These are phyloP conservation scores for Botrytis sinoallii DNA, from an alignment of 2,329 filamentous ascomycete genomes.

Conservation along the genomic window DNA sequence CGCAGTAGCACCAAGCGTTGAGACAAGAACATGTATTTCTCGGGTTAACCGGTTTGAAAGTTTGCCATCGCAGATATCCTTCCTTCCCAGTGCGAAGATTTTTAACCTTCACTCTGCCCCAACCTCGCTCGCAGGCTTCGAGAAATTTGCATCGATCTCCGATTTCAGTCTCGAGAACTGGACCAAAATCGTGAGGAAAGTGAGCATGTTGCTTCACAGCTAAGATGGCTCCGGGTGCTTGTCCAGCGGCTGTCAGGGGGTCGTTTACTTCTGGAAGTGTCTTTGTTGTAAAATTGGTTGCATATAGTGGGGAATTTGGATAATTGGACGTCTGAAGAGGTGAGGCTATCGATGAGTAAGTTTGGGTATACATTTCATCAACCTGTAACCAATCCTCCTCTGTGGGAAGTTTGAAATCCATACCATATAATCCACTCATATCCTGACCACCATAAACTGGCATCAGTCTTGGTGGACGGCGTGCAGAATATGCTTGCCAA, in stretches of 20 bases:
- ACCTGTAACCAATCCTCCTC: background rate
- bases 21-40: background rate
- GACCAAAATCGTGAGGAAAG: background rate
- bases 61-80: constrained; percentile 5
- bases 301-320: background rate
- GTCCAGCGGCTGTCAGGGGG: background rate
- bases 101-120: constrained; percentile 1
- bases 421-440: background rate
- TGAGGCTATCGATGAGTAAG: background rate
- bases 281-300: background rate
- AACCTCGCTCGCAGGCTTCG: background rate
- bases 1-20: background rate
- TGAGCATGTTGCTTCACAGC: background rate
- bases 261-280: background rate
- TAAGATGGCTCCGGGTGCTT: constrained; percentile 4
- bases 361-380: background rate
- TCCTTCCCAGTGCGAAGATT: constrained; percentile 16
- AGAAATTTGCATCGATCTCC: background rate
- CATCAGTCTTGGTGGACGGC: background rate
- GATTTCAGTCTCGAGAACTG: background rate
- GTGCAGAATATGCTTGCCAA: background rate
- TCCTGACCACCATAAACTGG: background rate
- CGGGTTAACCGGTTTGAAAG: background rate
- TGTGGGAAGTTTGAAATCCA: background rate
- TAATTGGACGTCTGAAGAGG: background rate